Conservation (phyloP, 1,284 basidiomycete genomes). For the Cutaneotrichosporon cyanovorans region DNA sequence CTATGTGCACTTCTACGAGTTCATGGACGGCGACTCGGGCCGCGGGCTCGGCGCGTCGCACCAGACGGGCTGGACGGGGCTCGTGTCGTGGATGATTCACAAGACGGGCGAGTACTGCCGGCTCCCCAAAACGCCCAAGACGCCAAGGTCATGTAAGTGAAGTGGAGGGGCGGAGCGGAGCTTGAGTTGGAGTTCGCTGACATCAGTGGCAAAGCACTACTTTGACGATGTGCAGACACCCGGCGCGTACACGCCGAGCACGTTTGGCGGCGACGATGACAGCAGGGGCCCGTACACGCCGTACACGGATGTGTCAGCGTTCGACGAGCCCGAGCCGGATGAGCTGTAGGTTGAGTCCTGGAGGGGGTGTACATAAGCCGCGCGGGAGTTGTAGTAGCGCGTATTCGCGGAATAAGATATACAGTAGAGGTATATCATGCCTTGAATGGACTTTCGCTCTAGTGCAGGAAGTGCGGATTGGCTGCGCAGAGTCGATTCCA, state of each 20-base stretch:
- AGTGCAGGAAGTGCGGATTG: too few relatives aligned
- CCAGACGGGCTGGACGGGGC: conserved; percentile 93
- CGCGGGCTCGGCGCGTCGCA: conserved; percentile 90
- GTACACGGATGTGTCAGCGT: conserved; percentile 30
- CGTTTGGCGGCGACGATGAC: conserved; percentile 28
- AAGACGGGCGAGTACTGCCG: conserved; percentile 75
- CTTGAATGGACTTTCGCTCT: too few relatives aligned
- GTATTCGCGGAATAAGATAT: too few relatives aligned
- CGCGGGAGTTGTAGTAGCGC: too few relatives aligned
- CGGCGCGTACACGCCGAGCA: conserved; percentile 28
- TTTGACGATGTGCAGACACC: conserved; percentile 62
- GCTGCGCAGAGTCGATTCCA: too few relatives aligned
- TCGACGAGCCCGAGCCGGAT: conserved; percentile 34
- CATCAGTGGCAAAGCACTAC: conserved; percentile 81
- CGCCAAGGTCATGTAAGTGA: conserved; percentile 49
- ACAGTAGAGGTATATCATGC: too few relatives aligned
- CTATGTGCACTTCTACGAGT: conserved; percentile 57
- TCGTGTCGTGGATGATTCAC: conserved; percentile 80
- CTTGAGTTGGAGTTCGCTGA: conserved; percentile 56
- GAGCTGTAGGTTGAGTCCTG: conserved; percentile 35
- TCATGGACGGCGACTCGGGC: conserved; percentile 90
- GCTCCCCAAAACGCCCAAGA: conserved; percentile 77
- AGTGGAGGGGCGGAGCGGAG: too few relatives aligned
- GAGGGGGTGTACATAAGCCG: too few relatives aligned
- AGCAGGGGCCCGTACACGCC: conserved; percentile 27